Base-by-base conservation (phyloP, 2,329 filamentous ascomycete genomes). In the Xylaria sp. region DNA sequence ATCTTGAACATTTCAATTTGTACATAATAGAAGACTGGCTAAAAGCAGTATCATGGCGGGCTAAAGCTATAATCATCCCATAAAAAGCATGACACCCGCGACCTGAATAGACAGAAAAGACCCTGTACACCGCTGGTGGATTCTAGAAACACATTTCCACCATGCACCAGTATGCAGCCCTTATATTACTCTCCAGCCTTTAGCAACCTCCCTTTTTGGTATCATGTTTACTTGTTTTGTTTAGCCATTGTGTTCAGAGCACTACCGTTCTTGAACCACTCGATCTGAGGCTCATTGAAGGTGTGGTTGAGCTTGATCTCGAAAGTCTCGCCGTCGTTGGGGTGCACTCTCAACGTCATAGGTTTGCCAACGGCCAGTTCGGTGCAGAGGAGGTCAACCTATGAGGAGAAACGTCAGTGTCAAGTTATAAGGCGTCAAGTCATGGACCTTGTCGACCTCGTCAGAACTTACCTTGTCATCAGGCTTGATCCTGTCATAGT, bases 221-320 rank as follows among this genome's bases (percentile, higher is more conserved):
- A 65, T 71, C 68, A 74, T 75, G 4, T 80, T 80, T 75, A 75
- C 70, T 81, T 77, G 73, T 76, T 77, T 58, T 78, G 55, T 90
- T 96, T 97, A 75, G 95, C 94, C 95, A 99, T 99, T 77, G 94
- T 98, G 90, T 99, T 99, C 75, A 99, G 88, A 65, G 96, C 96
- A 79, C 91, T 94, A 75, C 96, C 96, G 83, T 98, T 97, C 89
- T 94, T 94, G 90, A 99, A 99, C 96, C 96, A 99, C 86, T 98
- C 92, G 72, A 99, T 92, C 87, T 99, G 96, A 76, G 92, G 90
- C 82, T 94, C 94, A 88, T 99, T 99, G 91, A 97, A 99, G 74
- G 96, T 99, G 86, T 99, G 96, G 75, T 88, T 88, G 77, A 99
- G 90, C 84, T 92, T 87, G 77, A 97, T 80, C 73, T 98, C 92